Evolutionary conservation across 495 filamentous ascomycete species (phyloP), one percentile per base, ranked within the genome.

Genomic region (Neurospora hispaniola): DNA sequence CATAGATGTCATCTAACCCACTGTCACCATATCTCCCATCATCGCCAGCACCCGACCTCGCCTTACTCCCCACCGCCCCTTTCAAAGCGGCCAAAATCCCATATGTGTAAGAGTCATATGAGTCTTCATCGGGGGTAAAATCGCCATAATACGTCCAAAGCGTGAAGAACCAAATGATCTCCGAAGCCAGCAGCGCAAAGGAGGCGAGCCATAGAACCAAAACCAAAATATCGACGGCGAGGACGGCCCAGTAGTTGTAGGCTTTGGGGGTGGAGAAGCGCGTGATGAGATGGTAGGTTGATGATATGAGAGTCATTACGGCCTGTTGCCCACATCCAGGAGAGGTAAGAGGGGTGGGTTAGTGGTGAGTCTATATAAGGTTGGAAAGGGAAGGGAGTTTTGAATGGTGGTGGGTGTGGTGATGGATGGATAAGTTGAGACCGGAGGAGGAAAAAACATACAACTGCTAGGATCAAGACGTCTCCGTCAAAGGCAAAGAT

Each of bases 171-270:
- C 48, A 23, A 8, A 81, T 79, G 41, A 83, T 73, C 69, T 81
- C 74, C 10, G 82, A 74, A 35, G 83, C 82, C 10, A 84, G 75
- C 16, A 85, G 73, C 2, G 80, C 79, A 43, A 86, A 84, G 0
- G 83, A 81, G 71, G 80, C 78, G 14, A 85, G 74, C 85, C 85
- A 86, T 76, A 87, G 79, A 71, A 85, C 71, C 40, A 84, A 75
- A 9, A 82, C 75, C 68, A 85, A 77, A 42, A 86, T 81, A 69
- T 86, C 84, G 31, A 85, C 73, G 69, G 79, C 79, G 16, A 86
- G 78, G 62, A 85, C 76, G 8, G 84, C 84, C 84, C 83, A 86
- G 77, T 86, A 86, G 76, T 86, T 86, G 77, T 83, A 87, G 5
- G 76, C 74, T 18, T 70, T 72, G 2, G 14, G 27, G 8, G 16